A percentile compares a stretch with the other conserved stretches of the same genome.
Evolutionary conservation across 2,329 filamentous ascomycete species (phyloP).

Genomic region (Colletotrichum sp.): DNA sequence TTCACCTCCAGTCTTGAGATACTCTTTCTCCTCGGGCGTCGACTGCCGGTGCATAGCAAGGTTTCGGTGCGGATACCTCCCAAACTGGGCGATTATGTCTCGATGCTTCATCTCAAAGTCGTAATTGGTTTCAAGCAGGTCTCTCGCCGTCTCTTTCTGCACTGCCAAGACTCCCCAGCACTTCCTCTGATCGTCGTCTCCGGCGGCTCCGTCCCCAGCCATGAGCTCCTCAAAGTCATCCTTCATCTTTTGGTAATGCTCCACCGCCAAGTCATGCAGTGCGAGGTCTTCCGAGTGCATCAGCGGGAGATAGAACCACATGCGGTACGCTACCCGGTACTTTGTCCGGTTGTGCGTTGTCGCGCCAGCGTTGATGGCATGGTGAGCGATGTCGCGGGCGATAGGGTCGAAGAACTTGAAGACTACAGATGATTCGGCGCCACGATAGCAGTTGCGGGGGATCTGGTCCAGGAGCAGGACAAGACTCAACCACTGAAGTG

Average conservation of each 20-base stretch:
- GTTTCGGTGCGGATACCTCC: conserved; percentile 66
- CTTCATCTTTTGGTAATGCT: conserved; percentile 34
- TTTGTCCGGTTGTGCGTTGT: conserved; percentile 30
- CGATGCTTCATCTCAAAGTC: conserved; percentile 50
- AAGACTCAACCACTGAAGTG: conserved; percentile 51
- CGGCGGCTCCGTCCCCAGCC: conserved; percentile 26
- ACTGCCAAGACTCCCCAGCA: conserved; percentile 31
- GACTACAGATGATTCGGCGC: conserved; percentile 43
- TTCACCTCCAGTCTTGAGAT: conserved; percentile 49
- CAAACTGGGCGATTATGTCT: conserved; percentile 57
- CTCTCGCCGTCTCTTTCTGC: conserved; percentile 28
- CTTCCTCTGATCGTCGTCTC: conserved; percentile 27
- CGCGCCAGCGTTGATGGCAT: conserved; percentile 37
- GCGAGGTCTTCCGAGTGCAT: conserved; percentile 61
- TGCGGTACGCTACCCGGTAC: conserved; percentile 43
- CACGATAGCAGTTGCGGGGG: conserved; percentile 65
- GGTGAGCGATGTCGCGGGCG: conserved; percentile 45
- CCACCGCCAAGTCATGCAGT: conserved; percentile 44
- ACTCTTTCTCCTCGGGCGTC: conserved; percentile 55
- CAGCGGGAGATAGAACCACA: conserved; percentile 66
- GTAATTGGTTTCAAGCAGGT: conserved; percentile 25
- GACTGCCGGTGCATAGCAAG: conserved; percentile 49
- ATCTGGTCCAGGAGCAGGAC: conserved; percentile 68
- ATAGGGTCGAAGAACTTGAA: conserved; percentile 64
- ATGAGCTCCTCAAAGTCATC: conserved; percentile 37